phyloP scores from a whole-genome alignment of 306 rosid genomes.

The Elaeagnus macrophylla region DNA sequence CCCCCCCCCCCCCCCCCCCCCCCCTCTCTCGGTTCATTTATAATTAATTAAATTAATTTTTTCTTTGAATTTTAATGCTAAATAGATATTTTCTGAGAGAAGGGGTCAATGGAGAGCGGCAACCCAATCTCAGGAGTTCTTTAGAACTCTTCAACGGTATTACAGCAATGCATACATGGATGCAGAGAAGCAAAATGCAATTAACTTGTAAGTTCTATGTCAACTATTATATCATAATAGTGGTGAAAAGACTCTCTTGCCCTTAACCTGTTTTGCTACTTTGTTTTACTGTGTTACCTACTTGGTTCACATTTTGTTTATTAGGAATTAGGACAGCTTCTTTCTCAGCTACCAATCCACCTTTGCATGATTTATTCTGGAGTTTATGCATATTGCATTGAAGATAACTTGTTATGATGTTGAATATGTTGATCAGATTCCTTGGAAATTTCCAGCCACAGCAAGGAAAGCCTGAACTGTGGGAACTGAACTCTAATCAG shows the following conservation, averaged over 20 bases:
- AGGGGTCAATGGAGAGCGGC: constrained; percentile 99
- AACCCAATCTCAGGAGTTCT: constrained; percentile 86
- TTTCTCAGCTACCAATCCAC: neutral
- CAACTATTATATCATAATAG: neutral
- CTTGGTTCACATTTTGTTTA: no score
- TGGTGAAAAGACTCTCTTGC: neutral
- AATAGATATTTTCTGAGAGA: constrained; percentile 84
- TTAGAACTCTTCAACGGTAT: constrained; percentile 87
- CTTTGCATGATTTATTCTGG: neutral
- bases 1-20: no score
- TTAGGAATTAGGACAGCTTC: no score
- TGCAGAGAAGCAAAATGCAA: constrained; percentile 74
- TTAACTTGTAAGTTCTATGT: constrained; percentile 56
- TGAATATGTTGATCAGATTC: constrained; percentile 47
- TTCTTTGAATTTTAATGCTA: constrained; percentile 16
- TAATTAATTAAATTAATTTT: constrained; percentile 8
- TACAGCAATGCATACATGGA: constrained; percentile 91
- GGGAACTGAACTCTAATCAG: constrained; percentile 87
- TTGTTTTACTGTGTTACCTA: no score
- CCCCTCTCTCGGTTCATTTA: neutral
- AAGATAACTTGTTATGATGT: neutral
- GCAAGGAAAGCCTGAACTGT: constrained; percentile 64
- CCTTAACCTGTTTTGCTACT: no score
- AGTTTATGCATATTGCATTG: constrained; percentile 1
- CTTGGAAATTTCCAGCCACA: constrained; percentile 90